Evolutionary conservation across 306 rosid genomes (phyloP).

Genomic region (Quercus berberidifolia): DNA sequence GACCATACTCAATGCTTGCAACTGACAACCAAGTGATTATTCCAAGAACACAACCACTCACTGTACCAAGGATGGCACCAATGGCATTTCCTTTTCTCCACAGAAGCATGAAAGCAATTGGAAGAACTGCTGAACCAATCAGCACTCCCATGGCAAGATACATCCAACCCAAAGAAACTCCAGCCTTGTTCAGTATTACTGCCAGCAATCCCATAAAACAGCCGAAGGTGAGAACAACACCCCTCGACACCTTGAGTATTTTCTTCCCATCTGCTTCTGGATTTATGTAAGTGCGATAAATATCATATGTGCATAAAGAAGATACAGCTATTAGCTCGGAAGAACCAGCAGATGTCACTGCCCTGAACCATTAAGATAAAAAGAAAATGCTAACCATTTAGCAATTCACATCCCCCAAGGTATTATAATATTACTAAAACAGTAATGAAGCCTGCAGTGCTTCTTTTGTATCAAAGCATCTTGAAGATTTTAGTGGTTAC

Average conservation of each 20-base stretch:
- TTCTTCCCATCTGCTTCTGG: constrained; percentile 76
- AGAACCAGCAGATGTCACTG: constrained; percentile 96
- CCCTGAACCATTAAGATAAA: constrained; percentile 48
- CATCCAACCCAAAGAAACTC: constrained; percentile 93
- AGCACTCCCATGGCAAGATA: constrained; percentile 89
- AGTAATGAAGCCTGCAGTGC: no score
- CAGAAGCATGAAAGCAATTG: constrained; percentile 86
- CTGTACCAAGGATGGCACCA: constrained; percentile 82
- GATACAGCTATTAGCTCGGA: constrained; percentile 83
- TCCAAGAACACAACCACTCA: constrained; percentile 71
- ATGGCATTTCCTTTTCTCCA: constrained; percentile 83
- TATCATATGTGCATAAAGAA: constrained; percentile 83
- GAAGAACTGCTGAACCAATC: constrained; percentile 89
- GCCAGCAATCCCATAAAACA: constrained; percentile 86
- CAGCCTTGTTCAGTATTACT: constrained; percentile 76
- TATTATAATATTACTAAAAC: not conserved
- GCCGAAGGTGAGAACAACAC: constrained; percentile 62
- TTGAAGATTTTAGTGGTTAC: no score
- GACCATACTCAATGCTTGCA: constrained; percentile 60
- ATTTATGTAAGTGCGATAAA: constrained; percentile 80
- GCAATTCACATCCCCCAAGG: not conserved
- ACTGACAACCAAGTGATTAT: constrained; percentile 73
- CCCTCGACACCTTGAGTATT: constrained; percentile 75
- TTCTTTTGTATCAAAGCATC: no score
- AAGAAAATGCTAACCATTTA: not conserved